These are phyloP conservation scores for Cyclaneusma minus DNA, from an alignment of 2,329 filamentous ascomycete species.

Conservation along the genomic window DNA sequence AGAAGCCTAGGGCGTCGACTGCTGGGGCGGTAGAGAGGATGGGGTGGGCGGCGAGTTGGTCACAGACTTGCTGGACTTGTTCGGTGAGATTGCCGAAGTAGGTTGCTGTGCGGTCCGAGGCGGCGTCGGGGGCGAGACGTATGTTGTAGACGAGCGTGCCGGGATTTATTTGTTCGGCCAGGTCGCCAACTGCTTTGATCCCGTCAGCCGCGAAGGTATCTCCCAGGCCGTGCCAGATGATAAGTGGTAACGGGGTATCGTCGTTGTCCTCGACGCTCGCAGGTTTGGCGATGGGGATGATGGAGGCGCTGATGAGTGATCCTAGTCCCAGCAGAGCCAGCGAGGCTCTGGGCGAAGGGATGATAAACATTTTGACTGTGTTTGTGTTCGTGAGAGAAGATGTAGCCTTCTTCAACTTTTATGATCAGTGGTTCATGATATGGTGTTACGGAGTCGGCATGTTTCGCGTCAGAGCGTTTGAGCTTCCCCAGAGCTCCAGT, in stretches of 20 bases:
- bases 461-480: too few species aligned
- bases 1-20: slow-evolving; percentile 86
- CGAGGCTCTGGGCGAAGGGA: too few species aligned
- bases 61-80: slow-evolving; percentile 66
- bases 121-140: slow-evolving; percentile 44
- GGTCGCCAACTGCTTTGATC: slow-evolving; percentile 51
- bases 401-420: too few species aligned
- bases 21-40: slow-evolving; percentile 70
- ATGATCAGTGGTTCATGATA: too few species aligned
- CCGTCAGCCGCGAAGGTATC: slow-evolving; percentile 67
- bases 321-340: too few species aligned
- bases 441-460: too few species aligned
- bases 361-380: too few species aligned
- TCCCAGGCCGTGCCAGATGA: slow-evolving; percentile 83
- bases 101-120: slow-evolving; percentile 61
- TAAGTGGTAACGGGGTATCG: slow-evolving; percentile 65
- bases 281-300: too few species aligned
- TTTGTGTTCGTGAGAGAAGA: too few species aligned
- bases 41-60: slow-evolving; percentile 56
- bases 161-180: slow-evolving; percentile 59
- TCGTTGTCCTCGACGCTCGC: too few species aligned
- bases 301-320: too few species aligned
- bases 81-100: slow-evolving; percentile 82
- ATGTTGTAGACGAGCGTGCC: slow-evolving; percentile 76
- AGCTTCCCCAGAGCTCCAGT: too few species aligned